Base-by-base conservation (phyloP, 306 rosid species). In the Biancaea sappan region DNA sequence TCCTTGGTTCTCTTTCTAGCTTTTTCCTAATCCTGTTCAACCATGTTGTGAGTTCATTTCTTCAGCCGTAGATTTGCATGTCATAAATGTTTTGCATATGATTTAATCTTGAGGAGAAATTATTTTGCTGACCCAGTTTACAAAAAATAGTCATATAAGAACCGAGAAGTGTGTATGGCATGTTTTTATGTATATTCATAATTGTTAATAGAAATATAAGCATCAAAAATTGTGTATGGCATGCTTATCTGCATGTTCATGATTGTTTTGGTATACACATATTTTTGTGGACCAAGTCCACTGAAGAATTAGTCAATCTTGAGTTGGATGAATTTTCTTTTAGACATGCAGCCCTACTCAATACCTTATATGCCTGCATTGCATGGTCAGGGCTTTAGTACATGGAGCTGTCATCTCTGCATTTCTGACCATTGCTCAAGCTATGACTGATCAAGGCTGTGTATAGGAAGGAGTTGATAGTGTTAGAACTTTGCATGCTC, bases 361-460 rank as follows among this genome's bases (percentile, higher is more conserved):
- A 50, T 22, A 22, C 14, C 8, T 61, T 61, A 6, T 22, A 40
- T 67, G 43, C 37, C 74, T 59, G 41, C 47, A 61, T 76, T 59
- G 41, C 47, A 61, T 67, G 73, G 78, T 66, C 89, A 91, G 97
- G 84, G 80, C 92, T 76, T 82, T 91, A 85, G 91, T 80, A 57
- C 92, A 91, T 34, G 97, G 97, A 78, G 88, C 97, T 16, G 89
- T 89, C 59, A 91, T 91, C 64, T 87, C 97, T 32, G 85, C 97
- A 69, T 91, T 91, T 82, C 81, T 91, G 76, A 89, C 89, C 24
- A 67, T 91, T 72, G 94, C 97, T 58, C 97, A 91, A 84, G 97
- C 97, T 48, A 91, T 89, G 97, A 89, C 88, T 1, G 97, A 89
- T 66, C 97, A 91, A 82, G 97, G 97, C 31, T 91, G 97, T 86